Percentiles rank a stretch among this genome's conserved stretches.
Conservation (phyloP, 2,329 filamentous ascomycete genomes). For the Sporothrix euskadiensis region DNA sequence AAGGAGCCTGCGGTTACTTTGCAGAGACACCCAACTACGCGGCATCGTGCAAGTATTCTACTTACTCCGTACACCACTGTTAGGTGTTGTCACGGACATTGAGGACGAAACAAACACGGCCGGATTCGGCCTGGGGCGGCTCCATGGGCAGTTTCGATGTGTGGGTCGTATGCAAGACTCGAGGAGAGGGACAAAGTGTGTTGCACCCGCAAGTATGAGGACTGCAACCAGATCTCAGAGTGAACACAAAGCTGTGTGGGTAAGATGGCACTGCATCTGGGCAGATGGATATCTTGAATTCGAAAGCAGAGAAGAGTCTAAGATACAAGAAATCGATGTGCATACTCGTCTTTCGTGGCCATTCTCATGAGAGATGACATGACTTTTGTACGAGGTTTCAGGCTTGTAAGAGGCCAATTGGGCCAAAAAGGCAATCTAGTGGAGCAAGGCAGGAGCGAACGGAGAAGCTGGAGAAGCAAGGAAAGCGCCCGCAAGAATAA, state of each 20-base stretch:
- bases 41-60: neutral
- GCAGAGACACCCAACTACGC: neutral
- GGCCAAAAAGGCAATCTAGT: neutral
- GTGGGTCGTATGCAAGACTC: constrained; percentile 10
- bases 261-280: neutral
- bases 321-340: neutral
- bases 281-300: neutral
- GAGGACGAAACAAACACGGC: constrained; percentile 28
- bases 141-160: neutral
- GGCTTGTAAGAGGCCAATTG: constrained; percentile 1
- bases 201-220: neutral
- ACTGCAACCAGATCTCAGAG: neutral
- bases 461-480: neutral
- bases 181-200: neutral
- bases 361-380: neutral
- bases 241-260: neutral
- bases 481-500: neutral
- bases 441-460: neutral
- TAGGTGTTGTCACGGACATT: constrained; percentile 25
- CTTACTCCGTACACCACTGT: neutral
- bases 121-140: constrained; percentile 18
- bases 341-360: neutral
- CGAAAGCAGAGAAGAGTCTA: neutral
- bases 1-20: neutral
- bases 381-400: constrained; percentile 1